These are phyloP conservation scores for Carex pumila DNA, from an alignment of 176 grass and related monocot genomes.

Conservation along the genomic window DNA sequence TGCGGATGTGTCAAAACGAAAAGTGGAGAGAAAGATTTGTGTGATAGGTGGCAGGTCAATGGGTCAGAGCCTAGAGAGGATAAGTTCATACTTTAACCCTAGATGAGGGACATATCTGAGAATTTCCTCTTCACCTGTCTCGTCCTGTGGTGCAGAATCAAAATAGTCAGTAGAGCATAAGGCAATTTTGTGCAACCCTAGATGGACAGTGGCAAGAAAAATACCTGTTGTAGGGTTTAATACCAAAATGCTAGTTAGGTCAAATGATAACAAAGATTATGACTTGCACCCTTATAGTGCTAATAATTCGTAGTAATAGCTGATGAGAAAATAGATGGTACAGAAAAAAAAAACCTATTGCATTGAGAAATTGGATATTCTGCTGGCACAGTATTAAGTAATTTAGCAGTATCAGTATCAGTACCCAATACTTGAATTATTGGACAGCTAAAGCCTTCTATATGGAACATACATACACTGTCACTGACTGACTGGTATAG, in stretches of 20 bases:
- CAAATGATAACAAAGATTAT: neutral
- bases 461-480: neutral
- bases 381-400: neutral
- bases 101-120: conserved; percentile 40
- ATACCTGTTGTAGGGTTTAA: conserved; percentile 8
- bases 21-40: conserved; percentile 51
- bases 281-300: neutral
- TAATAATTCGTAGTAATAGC: neutral
- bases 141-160: conserved; percentile 79
- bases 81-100: conserved; percentile 32
- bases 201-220: conserved; percentile 44
- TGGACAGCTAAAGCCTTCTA: neutral
- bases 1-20: conserved; percentile 52
- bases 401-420: neutral
- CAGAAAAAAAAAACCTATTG: neutral
- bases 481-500: too few relatives aligned
- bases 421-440: neutral
- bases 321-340: neutral
- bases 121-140: conserved; percentile 83
- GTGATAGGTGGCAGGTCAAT: conserved; percentile 34
- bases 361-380: neutral
- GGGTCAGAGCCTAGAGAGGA: conserved; percentile 64
- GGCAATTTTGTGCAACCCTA: conserved; percentile 41
- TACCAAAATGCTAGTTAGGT: neutral
- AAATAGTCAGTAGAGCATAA: conserved; percentile 52